Evolutionary conservation across 1,284 basidiomycete species (phyloP).

Genomic region (Stygiomarasmius scandens): DNA sequence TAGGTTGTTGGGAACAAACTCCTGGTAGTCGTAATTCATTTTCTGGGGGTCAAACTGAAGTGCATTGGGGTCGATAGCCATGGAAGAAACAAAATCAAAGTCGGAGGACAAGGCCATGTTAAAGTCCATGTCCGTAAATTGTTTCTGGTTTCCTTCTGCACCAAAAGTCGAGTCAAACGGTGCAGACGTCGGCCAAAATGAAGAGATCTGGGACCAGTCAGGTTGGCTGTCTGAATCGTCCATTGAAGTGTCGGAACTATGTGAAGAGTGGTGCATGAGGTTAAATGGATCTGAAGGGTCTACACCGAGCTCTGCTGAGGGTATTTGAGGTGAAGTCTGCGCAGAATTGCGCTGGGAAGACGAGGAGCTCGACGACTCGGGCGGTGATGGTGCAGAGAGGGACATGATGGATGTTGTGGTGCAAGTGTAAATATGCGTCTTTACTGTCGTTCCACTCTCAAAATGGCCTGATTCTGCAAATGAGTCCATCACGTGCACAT

Average conservation of each 20-base stretch:
- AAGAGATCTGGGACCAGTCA: constrained; percentile 56
- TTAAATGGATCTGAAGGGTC: constrained; percentile 59
- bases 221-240: constrained; percentile 40
- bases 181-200: constrained; percentile 39
- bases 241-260: constrained; percentile 30
- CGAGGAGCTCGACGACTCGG: constrained; percentile 8
- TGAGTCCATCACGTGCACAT: neutral
- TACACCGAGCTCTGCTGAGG: constrained; percentile 38
- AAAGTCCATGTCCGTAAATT: constrained; percentile 50
- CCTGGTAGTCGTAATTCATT: constrained; percentile 19
- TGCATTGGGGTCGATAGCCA: constrained; percentile 63
- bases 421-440: neutral
- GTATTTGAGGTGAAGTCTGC: constrained; percentile 5
- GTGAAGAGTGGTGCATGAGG: constrained; percentile 46
- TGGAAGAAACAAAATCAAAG: constrained; percentile 56
- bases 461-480: neutral
- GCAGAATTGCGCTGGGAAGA: constrained; percentile 1
- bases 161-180: constrained; percentile 1
- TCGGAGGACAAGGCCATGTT: constrained; percentile 34
- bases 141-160: constrained; percentile 20
- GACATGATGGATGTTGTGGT: constrained; percentile 13
- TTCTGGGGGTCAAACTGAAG: constrained; percentile 51
- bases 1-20: constrained; percentile 30
- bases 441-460: neutral
- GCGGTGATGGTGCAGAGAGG: constrained; percentile 9